Evolutionary conservation across 1,139 yeast genomes (phyloP), one percentile per base, ranked within the genome.

Genomic region (Chernovozyma aurita): DNA sequence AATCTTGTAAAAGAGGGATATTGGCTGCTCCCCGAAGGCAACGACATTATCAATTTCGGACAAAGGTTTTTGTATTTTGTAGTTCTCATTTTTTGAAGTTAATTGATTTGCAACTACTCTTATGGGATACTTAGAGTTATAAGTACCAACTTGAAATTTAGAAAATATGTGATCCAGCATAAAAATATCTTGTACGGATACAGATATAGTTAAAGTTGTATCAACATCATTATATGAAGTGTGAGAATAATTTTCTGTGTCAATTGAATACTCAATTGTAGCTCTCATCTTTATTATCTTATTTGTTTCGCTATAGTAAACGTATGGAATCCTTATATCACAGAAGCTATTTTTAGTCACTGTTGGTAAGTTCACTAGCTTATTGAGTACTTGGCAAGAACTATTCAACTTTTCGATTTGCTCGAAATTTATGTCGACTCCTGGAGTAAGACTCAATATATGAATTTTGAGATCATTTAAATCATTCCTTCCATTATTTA

Each of bases 111-210:
- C 52, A 4, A 69, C 43, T 4, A 85, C 56, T 37, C 84, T 59
- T 1, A 84, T 65, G 0, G 95, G 95, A 11, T 57, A 52, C 9
- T 59, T 61, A 0, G 68, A 45, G 24, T 70, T 69, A 2, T 81
- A 66, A 3, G 87, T 71, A 9, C 87, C 82, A 31, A 85, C 67
- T 17, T 81, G 77, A 49, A 82, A 85, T 45, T 78, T 80, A 3
- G 90, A 80, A 46, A 75, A 81, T 2, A 85, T 61, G 35, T 66
- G 65, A 7, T 70, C 57, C 1, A 71, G 53, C 40, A 74, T 75
- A 60, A 84, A 84, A 12, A 80, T 77, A 53, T 85, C 95, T 48
- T 83, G 90, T 2, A 85, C 94, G 2, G 85, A 76, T 1, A 85
- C 90, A 1, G 88, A 80, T 4, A 80, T 53, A 12, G 69, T 60